Evolutionary conservation across 2,329 filamentous ascomycete species (phyloP).

Genomic region (Ophiobolus disseminans): DNA sequence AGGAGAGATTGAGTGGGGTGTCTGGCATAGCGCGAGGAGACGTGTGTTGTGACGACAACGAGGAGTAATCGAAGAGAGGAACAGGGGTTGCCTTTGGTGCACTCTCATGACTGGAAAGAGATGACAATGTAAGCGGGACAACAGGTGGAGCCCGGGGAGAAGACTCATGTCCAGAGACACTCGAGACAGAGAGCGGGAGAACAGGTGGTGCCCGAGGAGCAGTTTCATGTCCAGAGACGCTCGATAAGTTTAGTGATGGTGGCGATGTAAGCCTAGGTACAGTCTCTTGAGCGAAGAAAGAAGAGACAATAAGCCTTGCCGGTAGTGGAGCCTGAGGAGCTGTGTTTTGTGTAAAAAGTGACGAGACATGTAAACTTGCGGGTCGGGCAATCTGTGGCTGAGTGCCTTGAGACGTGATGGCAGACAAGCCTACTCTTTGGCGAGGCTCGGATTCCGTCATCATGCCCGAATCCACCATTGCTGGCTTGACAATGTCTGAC

Average conservation of each 20-base stretch:
- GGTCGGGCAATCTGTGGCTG: conserved; percentile 26
- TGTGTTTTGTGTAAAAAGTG: conserved; percentile 38
- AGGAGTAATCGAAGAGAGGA: neutral
- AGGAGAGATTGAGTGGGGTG: conserved; percentile 27
- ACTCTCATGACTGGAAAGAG: conserved; percentile 10
- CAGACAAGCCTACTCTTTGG: conserved; percentile 36
- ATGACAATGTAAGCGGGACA: conserved; percentile 20
- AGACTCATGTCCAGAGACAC: conserved; percentile 21
- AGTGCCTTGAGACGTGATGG: conserved; percentile 39
- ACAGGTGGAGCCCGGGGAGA: conserved; percentile 21
- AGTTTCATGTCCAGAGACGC: conserved; percentile 36
- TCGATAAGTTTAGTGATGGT: conserved; percentile 33
- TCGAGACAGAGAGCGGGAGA: conserved; percentile 25
- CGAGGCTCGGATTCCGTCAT: conserved; percentile 68
- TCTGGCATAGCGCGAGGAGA: conserved; percentile 24
- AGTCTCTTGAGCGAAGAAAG: conserved; percentile 31
- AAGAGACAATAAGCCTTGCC: conserved; percentile 29
- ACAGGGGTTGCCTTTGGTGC: neutral
- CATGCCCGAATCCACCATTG: conserved; percentile 66
- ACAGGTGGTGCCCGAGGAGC: conserved; percentile 23
- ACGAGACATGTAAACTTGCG: conserved; percentile 30
- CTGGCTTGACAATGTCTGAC: conserved; percentile 31
- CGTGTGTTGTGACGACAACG: conserved; percentile 26
- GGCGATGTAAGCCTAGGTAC: conserved; percentile 21
- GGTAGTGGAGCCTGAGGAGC: conserved; percentile 23